These are phyloP conservation scores for Hydrangea macrophylla DNA, from an alignment of 148 eudicot genomes.

Conservation along the genomic window DNA sequence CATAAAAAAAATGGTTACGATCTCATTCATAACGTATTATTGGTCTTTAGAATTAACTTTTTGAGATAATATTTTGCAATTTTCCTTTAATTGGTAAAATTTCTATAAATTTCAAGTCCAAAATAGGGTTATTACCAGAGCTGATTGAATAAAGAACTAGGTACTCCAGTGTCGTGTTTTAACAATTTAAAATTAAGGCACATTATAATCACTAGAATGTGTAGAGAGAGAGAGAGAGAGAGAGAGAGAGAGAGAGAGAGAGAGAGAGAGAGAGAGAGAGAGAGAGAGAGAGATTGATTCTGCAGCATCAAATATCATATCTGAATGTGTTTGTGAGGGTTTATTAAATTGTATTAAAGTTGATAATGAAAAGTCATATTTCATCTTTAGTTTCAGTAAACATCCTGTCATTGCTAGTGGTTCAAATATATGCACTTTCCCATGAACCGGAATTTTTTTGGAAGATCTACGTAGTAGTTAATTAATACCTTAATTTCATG, in stretches of 20 bases:
- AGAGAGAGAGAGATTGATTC: too few relatives aligned
- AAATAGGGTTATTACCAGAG: background rate
- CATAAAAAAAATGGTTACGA: too few relatives aligned
- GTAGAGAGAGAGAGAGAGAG: too few relatives aligned
- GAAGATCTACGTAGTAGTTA: background rate
- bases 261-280: too few relatives aligned
- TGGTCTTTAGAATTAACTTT: background rate
- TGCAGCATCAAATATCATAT: too few relatives aligned
- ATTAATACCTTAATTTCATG: background rate
- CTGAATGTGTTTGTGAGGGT: too few relatives aligned
- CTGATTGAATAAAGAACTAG: background rate
- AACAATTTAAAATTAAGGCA: too few relatives aligned
- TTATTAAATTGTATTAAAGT: too few relatives aligned
- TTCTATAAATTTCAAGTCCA: background rate
- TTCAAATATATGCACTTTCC: conserved; percentile 11
- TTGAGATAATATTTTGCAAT: background rate
- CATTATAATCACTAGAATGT: too few relatives aligned
- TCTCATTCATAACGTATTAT: too few relatives aligned
- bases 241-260: too few relatives aligned
- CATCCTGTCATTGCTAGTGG: background rate
- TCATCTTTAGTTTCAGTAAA: background rate
- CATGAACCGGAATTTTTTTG: background rate
- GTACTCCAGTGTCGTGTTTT: too few relatives aligned
- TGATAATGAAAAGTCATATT: background rate
- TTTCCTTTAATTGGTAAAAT: background rate